Conservation (phyloP, 768 basidiomycete species). For the Amanita pallidorosea region DNA sequence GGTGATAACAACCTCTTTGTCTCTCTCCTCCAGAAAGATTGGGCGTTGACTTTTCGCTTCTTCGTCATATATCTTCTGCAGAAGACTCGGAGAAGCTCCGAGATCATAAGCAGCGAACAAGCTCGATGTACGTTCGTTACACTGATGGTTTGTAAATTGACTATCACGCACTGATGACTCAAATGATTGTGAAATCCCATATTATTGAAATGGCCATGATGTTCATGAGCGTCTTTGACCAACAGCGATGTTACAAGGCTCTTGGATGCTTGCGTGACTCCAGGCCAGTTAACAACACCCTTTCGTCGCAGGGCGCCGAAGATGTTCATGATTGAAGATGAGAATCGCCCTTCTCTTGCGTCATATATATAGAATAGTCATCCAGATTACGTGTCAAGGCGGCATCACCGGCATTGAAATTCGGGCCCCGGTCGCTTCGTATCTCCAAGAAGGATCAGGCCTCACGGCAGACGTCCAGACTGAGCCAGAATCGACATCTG, state of each 20-base stretch:
- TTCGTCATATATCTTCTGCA: slow-evolving; percentile 39
- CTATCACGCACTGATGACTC: slow-evolving; percentile 37
- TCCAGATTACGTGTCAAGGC: too few species aligned
- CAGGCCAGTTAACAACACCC: slow-evolving; percentile 38
- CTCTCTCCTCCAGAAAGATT: slow-evolving; percentile 23
- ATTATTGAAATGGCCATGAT: slow-evolving; percentile 39
- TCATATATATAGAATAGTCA: too few species aligned
- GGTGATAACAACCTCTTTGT: slow-evolving; percentile 24
- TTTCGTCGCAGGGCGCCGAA: slow-evolving; percentile 15
- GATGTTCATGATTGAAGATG: slow-evolving; percentile 6
- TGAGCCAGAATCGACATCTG: too few species aligned
- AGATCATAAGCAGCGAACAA: slow-evolving; percentile 47
- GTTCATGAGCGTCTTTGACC: slow-evolving; percentile 32
- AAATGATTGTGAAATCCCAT: slow-evolving; percentile 46
- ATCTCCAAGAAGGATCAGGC: too few species aligned
- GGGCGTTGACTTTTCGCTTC: slow-evolving; percentile 28
- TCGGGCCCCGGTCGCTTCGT: too few species aligned
- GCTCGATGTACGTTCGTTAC: slow-evolving; percentile 16
- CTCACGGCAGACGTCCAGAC: too few species aligned
- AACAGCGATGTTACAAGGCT: slow-evolving; percentile 31
- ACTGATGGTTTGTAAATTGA: not conserved
- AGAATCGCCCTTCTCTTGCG: not conserved
- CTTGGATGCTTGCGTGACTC: slow-evolving; percentile 32
- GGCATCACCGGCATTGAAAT: too few species aligned
- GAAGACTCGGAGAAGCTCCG: slow-evolving; percentile 32